These are phyloP conservation scores for Saccharomycopsis sp. DNA, from an alignment of 805 yeast genomes.

Conservation along the genomic window DNA sequence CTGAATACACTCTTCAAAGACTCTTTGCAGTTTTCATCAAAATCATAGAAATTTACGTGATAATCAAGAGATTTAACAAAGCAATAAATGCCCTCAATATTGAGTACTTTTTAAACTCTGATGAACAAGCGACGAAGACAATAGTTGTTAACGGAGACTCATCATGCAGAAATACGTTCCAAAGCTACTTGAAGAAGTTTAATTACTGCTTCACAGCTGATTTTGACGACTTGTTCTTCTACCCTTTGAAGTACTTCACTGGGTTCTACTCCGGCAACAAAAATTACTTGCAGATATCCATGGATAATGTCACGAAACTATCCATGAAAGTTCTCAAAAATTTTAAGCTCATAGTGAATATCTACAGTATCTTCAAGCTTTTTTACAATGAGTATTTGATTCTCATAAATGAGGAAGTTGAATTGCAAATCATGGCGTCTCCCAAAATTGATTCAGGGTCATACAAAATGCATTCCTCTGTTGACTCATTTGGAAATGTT, in stretches of 20 bases:
- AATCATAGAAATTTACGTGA: constrained; percentile 13
- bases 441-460: constrained; percentile 1
- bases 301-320: constrained; percentile 13
- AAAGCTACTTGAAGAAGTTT: constrained; percentile 17
- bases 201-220: constrained; percentile 18
- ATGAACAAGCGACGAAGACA: constrained; percentile 2
- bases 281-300: background rate
- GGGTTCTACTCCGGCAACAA: background rate
- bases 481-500: background rate
- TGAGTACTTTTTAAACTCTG: constrained; percentile 11
- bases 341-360: constrained; percentile 20
- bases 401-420: constrained; percentile 20
- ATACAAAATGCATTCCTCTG: background rate
- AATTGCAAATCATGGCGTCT: constrained; percentile 18
- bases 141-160: constrained; percentile 17
- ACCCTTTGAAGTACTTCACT: constrained; percentile 15
- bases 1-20: constrained; percentile 19
- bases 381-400: constrained; percentile 21
- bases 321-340: constrained; percentile 13
- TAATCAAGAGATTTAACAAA: constrained; percentile 18
- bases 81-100: constrained; percentile 9
- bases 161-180: constrained; percentile 16
- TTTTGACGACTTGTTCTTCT: constrained; percentile 13
- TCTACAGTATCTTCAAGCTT: constrained; percentile 18
- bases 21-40: constrained; percentile 13